Conservation (phyloP, 2,329 filamentous ascomycete genomes). For the Lachnellula occidentalis region DNA sequence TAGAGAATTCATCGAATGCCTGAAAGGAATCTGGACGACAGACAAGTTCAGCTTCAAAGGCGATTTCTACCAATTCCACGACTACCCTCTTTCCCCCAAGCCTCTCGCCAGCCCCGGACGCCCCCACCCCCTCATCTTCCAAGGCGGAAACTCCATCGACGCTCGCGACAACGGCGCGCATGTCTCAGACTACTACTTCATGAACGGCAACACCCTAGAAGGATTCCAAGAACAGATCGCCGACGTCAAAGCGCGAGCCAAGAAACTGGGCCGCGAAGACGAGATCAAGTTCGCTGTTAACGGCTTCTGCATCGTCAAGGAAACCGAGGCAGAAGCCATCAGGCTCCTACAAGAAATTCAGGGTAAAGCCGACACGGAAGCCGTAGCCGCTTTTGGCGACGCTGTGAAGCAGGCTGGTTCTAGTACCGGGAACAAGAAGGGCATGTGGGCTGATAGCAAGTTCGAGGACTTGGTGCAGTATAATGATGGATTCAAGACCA, state of each 20-base stretch:
- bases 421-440: conserved; percentile 41
- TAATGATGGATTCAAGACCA: conserved; percentile 52
- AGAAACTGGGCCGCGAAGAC: conserved; percentile 38
- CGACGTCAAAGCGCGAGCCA: conserved; percentile 43
- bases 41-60: conserved; percentile 45
- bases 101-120: conserved; percentile 39
- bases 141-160: conserved; percentile 47
- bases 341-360: conserved; percentile 45
- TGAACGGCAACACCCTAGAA: conserved; percentile 51
- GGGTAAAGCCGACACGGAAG: conserved; percentile 46
- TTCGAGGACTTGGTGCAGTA: conserved; percentile 50
- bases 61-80: conserved; percentile 48
- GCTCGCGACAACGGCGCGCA: conserved; percentile 43
- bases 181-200: conserved; percentile 48
- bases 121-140: conserved; percentile 47
- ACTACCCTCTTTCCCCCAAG: conserved; percentile 46
- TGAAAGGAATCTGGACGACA: conserved; percentile 46
- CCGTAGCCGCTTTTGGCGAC: conserved; percentile 43
- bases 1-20: conserved; percentile 45
- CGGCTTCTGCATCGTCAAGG: conserved; percentile 44
- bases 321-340: conserved; percentile 46
- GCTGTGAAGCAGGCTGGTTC: conserved; percentile 46
- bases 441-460: conserved; percentile 48
- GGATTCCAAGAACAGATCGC: conserved; percentile 45
- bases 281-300: conserved; percentile 46